These are phyloP conservation scores for Backusella parvicylindrica DNA, from an alignment of 192 early-diverging fungal genomes.

Conservation along the genomic window DNA sequence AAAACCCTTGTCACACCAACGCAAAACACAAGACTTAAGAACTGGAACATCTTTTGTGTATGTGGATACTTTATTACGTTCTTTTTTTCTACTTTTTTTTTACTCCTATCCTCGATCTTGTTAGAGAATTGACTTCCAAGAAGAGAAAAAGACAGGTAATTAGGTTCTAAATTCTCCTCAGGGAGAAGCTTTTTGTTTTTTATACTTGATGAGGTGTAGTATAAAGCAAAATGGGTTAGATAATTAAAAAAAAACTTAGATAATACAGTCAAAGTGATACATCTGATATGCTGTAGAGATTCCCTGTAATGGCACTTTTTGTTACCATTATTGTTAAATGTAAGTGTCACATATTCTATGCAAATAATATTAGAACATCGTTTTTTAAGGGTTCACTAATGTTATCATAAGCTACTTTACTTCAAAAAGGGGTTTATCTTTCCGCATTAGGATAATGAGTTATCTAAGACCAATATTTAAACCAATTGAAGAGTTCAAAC, in stretches of 20 bases:
- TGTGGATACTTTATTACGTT: neutral
- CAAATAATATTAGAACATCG: too few relatives aligned
- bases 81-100: neutral
- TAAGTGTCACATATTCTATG: too few relatives aligned
- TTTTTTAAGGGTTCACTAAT: too few relatives aligned
- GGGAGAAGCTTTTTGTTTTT: neutral
- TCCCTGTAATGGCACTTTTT: too few relatives aligned
- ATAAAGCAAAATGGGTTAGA: neutral
- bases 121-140: neutral
- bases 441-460: too few relatives aligned
- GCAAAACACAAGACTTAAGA: neutral
- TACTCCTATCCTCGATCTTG: neutral
- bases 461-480: too few relatives aligned
- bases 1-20: neutral
- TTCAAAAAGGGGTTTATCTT: too few relatives aligned
- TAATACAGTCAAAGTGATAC: too few relatives aligned
- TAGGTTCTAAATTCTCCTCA: neutral
- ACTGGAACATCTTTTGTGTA: neutral
- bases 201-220: neutral
- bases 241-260: neutral
- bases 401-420: too few relatives aligned
- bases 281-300: neutral
- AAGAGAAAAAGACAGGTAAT: neutral
- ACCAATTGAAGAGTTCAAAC: too few relatives aligned
- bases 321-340: too few relatives aligned